Evolutionary conservation across 108 stramenopile genomes (phyloP).

Genomic region (Nannochloropsis gaditana): DNA sequence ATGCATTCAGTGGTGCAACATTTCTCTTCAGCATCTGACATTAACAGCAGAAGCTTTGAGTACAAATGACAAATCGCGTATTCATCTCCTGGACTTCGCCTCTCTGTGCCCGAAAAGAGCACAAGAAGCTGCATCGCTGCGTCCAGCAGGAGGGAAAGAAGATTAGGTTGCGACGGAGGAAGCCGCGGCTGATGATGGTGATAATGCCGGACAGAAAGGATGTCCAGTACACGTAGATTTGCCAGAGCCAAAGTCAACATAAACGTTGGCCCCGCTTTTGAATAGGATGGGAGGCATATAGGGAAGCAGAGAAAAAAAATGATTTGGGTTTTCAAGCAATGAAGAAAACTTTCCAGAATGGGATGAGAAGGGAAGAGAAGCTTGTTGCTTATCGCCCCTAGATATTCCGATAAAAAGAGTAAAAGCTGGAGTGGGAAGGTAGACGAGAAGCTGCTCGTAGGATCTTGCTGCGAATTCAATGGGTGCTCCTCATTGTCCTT

Average conservation of each 20-base stretch:
- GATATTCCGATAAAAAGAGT: not conserved
- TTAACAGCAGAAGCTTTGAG: no score
- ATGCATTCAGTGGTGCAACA: no score
- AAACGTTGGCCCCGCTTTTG: not conserved
- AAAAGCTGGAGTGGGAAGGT: not conserved
- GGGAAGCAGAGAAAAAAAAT: not conserved
- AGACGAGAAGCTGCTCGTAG: not conserved
- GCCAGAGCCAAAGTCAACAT: not conserved
- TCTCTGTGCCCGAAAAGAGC: not conserved
- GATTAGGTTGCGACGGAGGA: not conserved
- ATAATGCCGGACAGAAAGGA: not conserved
- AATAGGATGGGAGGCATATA: not conserved
- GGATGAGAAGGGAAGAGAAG: constrained; percentile 16
- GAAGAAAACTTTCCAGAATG: not conserved
- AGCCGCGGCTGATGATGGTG: not conserved
- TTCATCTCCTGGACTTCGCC: not conserved
- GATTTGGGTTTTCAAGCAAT: not conserved
- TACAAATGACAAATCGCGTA: constrained; percentile 2
- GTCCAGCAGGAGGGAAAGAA: not conserved
- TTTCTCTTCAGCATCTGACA: no score
- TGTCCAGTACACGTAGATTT: not conserved
- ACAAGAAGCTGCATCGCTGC: not conserved
- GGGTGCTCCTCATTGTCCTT: not conserved
- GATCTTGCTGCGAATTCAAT: not conserved
- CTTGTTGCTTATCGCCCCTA: not conserved